Evolutionary conservation across 2,329 filamentous ascomycete species (phyloP).

Genomic region (Penicillium occitanis): DNA sequence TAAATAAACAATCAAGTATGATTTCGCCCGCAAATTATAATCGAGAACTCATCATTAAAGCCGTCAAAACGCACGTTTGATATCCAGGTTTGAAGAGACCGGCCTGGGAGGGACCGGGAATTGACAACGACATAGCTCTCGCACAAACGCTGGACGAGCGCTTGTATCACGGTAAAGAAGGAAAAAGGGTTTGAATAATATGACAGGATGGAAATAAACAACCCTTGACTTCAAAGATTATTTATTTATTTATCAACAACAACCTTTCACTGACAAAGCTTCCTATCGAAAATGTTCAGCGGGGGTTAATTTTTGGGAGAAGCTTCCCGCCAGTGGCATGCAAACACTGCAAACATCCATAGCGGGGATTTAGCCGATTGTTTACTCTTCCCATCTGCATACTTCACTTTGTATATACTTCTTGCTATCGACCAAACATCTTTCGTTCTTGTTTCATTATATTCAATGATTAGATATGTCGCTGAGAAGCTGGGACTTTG

Average conservation of each 20-base stretch:
- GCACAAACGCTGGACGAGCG: conserved; percentile 15
- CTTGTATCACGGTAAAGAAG: conserved; percentile 6
- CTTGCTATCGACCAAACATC: neutral
- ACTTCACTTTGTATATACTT: neutral
- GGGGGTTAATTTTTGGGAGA: conserved; percentile 20
- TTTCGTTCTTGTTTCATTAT: neutral
- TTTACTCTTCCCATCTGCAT: neutral
- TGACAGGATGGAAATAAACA: neutral
- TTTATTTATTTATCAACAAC: neutral
- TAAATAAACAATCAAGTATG: neutral
- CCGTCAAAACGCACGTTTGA: conserved; percentile 66
- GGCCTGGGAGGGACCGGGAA: conserved; percentile 89
- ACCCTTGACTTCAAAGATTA: neutral
- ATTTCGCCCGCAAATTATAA: too few species aligned
- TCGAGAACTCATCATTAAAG: neutral
- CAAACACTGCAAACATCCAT: conserved; percentile 18
- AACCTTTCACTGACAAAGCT: conserved; percentile 4
- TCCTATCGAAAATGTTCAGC: conserved; percentile 13
- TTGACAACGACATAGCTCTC: conserved; percentile 85
- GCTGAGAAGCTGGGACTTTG: neutral
- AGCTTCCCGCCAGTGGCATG: conserved; percentile 17
- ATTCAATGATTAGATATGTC: neutral
- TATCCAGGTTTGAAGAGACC: conserved; percentile 96
- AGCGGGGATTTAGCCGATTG: conserved; percentile 14
- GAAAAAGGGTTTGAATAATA: conserved; percentile 9